Conservation (phyloP, 495 filamentous ascomycete species). For the Chlorociboria aeruginascens region DNA sequence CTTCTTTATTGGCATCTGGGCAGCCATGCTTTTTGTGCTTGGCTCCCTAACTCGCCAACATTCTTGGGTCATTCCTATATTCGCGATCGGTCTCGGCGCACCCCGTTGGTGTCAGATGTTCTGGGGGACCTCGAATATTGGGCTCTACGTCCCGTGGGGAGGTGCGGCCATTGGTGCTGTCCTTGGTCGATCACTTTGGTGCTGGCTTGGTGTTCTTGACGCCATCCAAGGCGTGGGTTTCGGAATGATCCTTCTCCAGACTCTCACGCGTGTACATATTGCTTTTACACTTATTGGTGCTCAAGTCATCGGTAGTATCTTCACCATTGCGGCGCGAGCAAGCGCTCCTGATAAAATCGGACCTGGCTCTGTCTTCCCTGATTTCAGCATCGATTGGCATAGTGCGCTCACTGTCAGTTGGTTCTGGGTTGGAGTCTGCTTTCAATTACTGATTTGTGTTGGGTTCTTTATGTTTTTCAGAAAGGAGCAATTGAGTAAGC, state of each 20-base stretch:
- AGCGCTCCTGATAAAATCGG: conserved; percentile 46
- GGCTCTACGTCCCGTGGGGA: conserved; percentile 49
- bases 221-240: conserved; percentile 48
- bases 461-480: conserved; percentile 61
- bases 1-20: conserved; percentile 51
- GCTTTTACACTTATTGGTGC: conserved; percentile 40
- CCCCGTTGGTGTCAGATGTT: conserved; percentile 57
- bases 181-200: conserved; percentile 44
- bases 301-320: conserved; percentile 35
- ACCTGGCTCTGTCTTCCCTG: conserved; percentile 49
- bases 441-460: conserved; percentile 51
- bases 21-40: conserved; percentile 32
- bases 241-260: conserved; percentile 52
- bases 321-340: conserved; percentile 47
- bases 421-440: conserved; percentile 47
- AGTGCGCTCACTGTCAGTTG: conserved; percentile 18
- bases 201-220: conserved; percentile 54
- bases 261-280: conserved; percentile 48
- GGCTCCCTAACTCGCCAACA: conserved; percentile 38
- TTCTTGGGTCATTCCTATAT: conserved; percentile 54
- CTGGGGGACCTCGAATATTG: conserved; percentile 46
- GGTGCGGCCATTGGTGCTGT: conserved; percentile 34
- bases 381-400: conserved; percentile 23
- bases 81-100: conserved; percentile 50
- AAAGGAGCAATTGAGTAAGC: conserved; percentile 60